Conservation (phyloP, 192 early-diverging fungal genomes). For the Dispira simplex region DNA sequence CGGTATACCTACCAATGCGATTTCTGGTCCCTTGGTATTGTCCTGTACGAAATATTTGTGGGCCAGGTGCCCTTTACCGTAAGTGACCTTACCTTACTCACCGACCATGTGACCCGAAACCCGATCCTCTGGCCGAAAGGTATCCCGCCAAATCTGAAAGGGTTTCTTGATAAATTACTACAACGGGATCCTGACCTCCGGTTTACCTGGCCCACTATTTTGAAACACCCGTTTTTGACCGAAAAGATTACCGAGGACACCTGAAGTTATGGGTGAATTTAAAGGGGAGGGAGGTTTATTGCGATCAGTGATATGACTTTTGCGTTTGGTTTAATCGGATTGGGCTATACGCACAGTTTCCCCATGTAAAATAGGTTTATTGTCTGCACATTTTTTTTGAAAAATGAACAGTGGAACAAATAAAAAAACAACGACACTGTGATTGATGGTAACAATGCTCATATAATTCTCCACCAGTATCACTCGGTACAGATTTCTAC, state of each 20-base stretch:
- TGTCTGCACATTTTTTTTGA: too few relatives aligned
- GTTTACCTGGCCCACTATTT: constrained; percentile 2
- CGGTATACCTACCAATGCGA: constrained; percentile 32
- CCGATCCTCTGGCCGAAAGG: constrained; percentile 29
- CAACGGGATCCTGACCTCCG: neutral
- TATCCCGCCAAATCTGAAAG: constrained; percentile 24
- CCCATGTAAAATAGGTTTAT: too few relatives aligned
- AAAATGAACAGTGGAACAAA: too few relatives aligned
- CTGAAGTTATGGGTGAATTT: too few relatives aligned
- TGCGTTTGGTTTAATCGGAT: too few relatives aligned
- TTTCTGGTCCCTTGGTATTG: constrained; percentile 28
- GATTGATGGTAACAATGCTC: too few relatives aligned
- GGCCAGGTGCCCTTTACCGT: constrained; percentile 29
- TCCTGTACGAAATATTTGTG: constrained; percentile 32
- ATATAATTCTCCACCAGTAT: too few relatives aligned
- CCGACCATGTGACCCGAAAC: constrained; percentile 27
- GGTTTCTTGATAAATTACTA: constrained; percentile 21
- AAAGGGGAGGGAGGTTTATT: too few relatives aligned
- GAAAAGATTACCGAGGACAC: neutral
- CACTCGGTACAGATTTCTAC: too few relatives aligned
- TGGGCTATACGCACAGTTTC: too few relatives aligned
- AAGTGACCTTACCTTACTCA: constrained; percentile 22
- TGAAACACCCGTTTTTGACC: constrained; percentile 8
- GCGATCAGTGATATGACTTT: too few relatives aligned
- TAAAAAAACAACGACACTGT: too few relatives aligned